Conservation (phyloP, 352 stramenopile species). For the Phytophthora ohioensis region DNA sequence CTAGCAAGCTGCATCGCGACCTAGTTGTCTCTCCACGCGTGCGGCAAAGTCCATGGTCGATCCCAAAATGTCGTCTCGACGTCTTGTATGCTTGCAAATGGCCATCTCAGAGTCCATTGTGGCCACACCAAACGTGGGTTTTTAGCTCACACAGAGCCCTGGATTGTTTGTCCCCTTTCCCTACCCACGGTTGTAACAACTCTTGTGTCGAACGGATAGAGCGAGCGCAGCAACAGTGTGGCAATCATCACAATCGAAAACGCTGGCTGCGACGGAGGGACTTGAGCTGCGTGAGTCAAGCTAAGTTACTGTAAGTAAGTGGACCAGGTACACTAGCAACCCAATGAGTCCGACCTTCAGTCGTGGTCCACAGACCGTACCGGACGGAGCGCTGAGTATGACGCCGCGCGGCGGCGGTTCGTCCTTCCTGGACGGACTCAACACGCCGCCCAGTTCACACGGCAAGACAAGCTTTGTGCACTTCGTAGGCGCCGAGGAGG, state of each 20-base stretch:
- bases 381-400: constrained; percentile 29
- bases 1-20: not conserved
- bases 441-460: constrained; percentile 40
- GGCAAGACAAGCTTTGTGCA: constrained; percentile 37
- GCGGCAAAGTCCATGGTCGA: not conserved
- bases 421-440: constrained; percentile 32
- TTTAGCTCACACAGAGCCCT: constrained; percentile 13
- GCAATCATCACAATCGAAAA: constrained; percentile 29
- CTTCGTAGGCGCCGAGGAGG: constrained; percentile 23
- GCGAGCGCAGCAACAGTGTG: not conserved
- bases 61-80: not conserved
- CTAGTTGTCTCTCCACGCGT: not conserved
- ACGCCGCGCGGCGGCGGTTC: constrained; percentile 27
- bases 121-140: not conserved
- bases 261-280: constrained; percentile 6
- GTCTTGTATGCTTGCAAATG: constrained; percentile 4
- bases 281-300: not conserved
- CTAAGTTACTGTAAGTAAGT: not conserved
- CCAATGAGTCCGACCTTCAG: constrained; percentile 27
- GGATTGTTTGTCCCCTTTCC: constrained; percentile 12
- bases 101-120: not conserved
- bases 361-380: constrained; percentile 17
- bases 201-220: constrained; percentile 26
- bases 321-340: constrained; percentile 2
- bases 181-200: constrained; percentile 11